Base-by-base conservation (phyloP, 108 stramenopile genomes). In the Discostella pseudostelligera region DNA sequence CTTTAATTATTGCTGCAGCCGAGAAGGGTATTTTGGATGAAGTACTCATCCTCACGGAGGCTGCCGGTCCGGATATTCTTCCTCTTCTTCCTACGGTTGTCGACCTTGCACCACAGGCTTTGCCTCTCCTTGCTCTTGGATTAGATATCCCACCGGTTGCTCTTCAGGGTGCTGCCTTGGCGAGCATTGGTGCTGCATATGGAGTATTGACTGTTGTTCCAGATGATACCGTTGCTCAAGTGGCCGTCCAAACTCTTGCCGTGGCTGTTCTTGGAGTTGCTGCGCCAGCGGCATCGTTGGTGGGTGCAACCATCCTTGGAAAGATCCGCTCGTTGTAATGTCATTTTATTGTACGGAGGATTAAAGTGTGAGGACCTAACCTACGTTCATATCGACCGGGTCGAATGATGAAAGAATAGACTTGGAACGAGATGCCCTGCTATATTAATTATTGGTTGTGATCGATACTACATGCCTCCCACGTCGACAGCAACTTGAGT, bases 1-100 rank as follows among this genome's bases (percentile, higher is more conserved):
- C 88, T n/a, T 78, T 94, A 37, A 78, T 94, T 25, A 76, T 70
- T 1, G 53, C 83, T 22, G 93, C 89, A 21, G 83, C 88, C 26
- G 67, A 77, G 9, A 83, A 91, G 69, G 75, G 75, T 39, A 62
- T 76, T 42, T 57, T 76, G 46, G 69, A 84, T 53, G 89, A 90
- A 64, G 71, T 94, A 22, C 65, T 94, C 22, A 69, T 94, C 62
- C 78, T 94, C 53, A 83, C 89, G 20, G 93, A 94, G 82, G 85
- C 93, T 26, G 83, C 88, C 50, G 86, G 85, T 57, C 93, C 93
- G 12, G 93, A 94, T 25, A 58, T 90, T 39, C 60, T 94, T 43
- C 87, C 88, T n/a, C 60, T 94, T 53, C 71, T 94, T 25, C 93
- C 93, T 7, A 89, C 76, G 55, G 54, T 91, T 57, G 77, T 94